Evolutionary conservation across 495 filamentous ascomycete species (phyloP).

Genomic region (Aspergillus haitiensis): DNA sequence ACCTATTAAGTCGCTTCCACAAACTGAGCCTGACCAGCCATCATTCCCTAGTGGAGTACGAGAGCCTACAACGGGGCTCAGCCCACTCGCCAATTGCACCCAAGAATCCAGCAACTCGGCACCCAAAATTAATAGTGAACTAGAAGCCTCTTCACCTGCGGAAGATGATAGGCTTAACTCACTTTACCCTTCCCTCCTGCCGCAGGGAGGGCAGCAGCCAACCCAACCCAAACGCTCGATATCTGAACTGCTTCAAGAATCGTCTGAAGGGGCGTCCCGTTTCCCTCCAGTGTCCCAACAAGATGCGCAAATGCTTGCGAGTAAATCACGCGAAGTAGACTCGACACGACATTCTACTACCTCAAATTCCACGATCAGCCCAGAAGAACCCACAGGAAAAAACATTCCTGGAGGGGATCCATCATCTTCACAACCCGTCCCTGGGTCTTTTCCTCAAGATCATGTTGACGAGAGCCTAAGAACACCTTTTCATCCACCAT

Average conservation of each 20-base stretch:
- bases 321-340: constrained; percentile 16
- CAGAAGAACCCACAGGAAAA: neutral
- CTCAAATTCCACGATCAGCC: neutral
- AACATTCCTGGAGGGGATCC: neutral
- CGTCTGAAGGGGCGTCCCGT: constrained; percentile 30
- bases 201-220: constrained; percentile 15
- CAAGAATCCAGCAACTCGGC: neutral
- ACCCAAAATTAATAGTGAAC: neutral
- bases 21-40: neutral
- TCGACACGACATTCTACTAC: neutral
- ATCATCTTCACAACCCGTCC: constrained; percentile 2
- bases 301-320: constrained; percentile 42
- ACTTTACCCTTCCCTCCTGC: constrained; percentile 35
- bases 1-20: constrained; percentile 22
- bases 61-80: constrained; percentile 1
- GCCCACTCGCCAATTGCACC: constrained; percentile 10
- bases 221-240: neutral
- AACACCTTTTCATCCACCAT: neutral
- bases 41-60: neutral
- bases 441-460: constrained; percentile 25
- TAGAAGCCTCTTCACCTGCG: constrained; percentile 4
- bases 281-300: constrained; percentile 50
- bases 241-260: constrained; percentile 20
- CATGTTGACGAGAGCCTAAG: neutral
- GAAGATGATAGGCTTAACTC: constrained; percentile 29